Conservation (phyloP, 805 yeast species). For the Kluyveromyces lactis region DNA sequence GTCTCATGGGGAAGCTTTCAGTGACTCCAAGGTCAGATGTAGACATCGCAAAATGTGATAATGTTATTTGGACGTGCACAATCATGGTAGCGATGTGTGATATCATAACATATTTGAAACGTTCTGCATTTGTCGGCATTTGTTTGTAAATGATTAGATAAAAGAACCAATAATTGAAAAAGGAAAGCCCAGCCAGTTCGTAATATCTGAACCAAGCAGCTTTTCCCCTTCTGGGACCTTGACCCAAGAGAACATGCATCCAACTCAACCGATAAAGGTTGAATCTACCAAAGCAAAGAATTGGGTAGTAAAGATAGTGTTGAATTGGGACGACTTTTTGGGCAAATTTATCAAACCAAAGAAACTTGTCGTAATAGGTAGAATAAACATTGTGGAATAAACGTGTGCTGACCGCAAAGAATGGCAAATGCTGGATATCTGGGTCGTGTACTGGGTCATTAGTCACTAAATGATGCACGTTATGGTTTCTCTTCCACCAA, state of each 20-base stretch:
- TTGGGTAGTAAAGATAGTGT: conserved; percentile 65
- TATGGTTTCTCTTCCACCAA: conserved; percentile 94
- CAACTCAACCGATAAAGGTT: conserved; percentile 76
- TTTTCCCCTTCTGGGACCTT: conserved; percentile 72
- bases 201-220: conserved; percentile 83
- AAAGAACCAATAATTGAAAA: conserved; percentile 78
- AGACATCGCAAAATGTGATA: conserved; percentile 90
- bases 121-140: conserved; percentile 44
- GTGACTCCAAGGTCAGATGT: conserved; percentile 76
- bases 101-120: conserved; percentile 55
- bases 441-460: conserved; percentile 93
- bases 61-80: conserved; percentile 87
- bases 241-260: conserved; percentile 64
- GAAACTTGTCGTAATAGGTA: conserved; percentile 62
- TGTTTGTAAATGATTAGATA: conserved; percentile 47
- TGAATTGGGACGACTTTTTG: conserved; percentile 53
- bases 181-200: conserved; percentile 60
- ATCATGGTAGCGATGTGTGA: conserved; percentile 80
- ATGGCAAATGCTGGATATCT: conserved; percentile 87
- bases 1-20: conserved; percentile 74
- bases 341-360: conserved; percentile 65
- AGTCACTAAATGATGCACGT: conserved; percentile 87
- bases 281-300: conserved; percentile 76
- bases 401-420: conserved; percentile 74
- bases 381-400: conserved; percentile 65